A percentile compares a stretch with the other conserved stretches of the same genome.
Conservation (phyloP, 2,329 filamentous ascomycete genomes). For the Epichloe typhina region DNA sequence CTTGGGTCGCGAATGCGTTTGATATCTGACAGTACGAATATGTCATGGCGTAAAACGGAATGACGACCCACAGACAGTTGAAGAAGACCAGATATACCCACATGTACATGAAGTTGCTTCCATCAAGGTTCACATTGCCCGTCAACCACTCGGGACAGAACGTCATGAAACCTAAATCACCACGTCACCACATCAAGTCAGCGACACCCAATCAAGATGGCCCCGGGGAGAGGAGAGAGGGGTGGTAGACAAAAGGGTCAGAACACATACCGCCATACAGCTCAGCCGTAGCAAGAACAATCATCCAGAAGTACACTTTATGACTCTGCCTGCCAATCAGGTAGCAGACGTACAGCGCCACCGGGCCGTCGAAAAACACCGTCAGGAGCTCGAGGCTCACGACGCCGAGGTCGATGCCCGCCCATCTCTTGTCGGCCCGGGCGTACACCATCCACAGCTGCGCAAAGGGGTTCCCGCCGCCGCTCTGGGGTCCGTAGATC, state of each 20-base stretch:
- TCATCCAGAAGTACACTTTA: conserved; percentile 47
- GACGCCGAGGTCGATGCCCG: conserved; percentile 46
- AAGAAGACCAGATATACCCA: conserved; percentile 59
- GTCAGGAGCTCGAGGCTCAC: conserved; percentile 54
- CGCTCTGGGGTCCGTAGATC: conserved; percentile 45
- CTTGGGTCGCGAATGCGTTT: conserved; percentile 30
- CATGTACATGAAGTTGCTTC: conserved; percentile 53
- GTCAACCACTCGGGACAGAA: conserved; percentile 58
- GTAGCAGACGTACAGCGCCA: conserved; percentile 47
- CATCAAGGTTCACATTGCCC: conserved; percentile 47
- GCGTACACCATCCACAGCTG: conserved; percentile 59
- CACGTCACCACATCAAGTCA: not conserved
- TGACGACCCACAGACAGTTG: conserved; percentile 54
- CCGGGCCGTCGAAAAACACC: conserved; percentile 46
- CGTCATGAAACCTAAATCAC: conserved; percentile 48
- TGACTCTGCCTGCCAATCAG: conserved; percentile 42
- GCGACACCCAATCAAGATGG: not conserved
- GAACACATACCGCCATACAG: conserved; percentile 43
- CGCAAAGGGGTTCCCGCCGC: conserved; percentile 39
- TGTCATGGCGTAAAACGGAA: conserved; percentile 46
- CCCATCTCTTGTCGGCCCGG: conserved; percentile 50
- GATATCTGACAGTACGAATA: conserved; percentile 41
- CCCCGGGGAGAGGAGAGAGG: too few species aligned
- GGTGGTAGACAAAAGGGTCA: too few species aligned
- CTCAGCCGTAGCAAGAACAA: conserved; percentile 52